Percentiles rank a stretch among this genome's conserved stretches.
Conservation (phyloP, 441 rosid species). For the Populus tomentosa region DNA sequence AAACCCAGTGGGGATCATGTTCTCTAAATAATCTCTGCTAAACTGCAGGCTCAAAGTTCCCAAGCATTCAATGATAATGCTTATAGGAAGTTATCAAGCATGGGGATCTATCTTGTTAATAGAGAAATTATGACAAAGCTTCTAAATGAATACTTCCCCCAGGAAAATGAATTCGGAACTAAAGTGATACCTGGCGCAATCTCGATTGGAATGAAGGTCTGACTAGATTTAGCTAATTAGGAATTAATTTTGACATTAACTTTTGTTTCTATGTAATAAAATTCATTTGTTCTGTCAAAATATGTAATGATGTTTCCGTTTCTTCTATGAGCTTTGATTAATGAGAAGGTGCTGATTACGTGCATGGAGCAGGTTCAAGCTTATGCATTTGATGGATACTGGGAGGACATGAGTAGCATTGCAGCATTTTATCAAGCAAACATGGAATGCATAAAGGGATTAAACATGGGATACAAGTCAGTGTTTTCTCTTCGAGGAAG, state of each 20-base stretch:
- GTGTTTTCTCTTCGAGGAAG: slow-evolving; percentile 25
- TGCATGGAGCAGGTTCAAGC: slow-evolving; percentile 49
- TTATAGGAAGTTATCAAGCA: slow-evolving; percentile 33
- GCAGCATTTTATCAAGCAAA: slow-evolving; percentile 70
- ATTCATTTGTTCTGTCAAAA: not conserved
- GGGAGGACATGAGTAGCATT: slow-evolving; percentile 77
- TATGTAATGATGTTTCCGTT: not conserved
- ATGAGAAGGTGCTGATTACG: not conserved
- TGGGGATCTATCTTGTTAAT: slow-evolving; percentile 69
- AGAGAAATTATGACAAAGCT: slow-evolving; percentile 53
- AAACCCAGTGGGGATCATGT: slow-evolving; percentile 1
- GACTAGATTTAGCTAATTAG: not conserved
- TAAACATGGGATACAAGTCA: slow-evolving; percentile 35
- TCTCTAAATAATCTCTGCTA: not conserved
- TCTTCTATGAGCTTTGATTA: not conserved
- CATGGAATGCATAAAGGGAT: slow-evolving; percentile 61
- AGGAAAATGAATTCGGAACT: slow-evolving; percentile 49
- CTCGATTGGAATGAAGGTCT: slow-evolving; percentile 64
- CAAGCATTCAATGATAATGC: slow-evolving; percentile 12
- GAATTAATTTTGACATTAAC: too few species aligned
- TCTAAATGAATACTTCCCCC: slow-evolving; percentile 43
- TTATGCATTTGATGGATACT: slow-evolving; percentile 60
- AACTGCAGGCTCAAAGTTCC: slow-evolving; percentile 39
- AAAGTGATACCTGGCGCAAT: slow-evolving; percentile 68
- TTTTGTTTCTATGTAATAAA: not conserved